Conservation (phyloP, 2,329 filamentous ascomycete genomes). For the Fusarium nelsonii region DNA sequence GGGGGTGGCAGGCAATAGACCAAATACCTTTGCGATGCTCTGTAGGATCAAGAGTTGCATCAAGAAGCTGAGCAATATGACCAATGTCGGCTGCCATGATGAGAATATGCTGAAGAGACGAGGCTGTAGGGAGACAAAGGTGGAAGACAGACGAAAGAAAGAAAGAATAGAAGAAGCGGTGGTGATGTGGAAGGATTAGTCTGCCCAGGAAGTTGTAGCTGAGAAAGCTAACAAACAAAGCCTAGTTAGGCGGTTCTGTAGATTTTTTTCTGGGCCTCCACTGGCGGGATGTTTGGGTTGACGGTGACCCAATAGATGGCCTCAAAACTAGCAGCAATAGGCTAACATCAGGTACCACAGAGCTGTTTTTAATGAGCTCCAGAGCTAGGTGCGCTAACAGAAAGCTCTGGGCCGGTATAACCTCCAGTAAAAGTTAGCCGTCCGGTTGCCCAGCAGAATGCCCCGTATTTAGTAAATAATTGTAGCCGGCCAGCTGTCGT, state of each 20-base stretch:
- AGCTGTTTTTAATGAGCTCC: slow-evolving; percentile 26
- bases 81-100: slow-evolving; percentile 70
- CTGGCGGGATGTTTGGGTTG: slow-evolving; percentile 17
- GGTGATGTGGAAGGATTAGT: slow-evolving; percentile 39
- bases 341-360: slow-evolving; percentile 2
- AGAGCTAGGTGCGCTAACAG: slow-evolving; percentile 17
- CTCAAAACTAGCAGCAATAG: slow-evolving; percentile 4
- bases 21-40: slow-evolving; percentile 87
- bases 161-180: slow-evolving; percentile 38
- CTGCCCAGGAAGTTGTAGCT: slow-evolving; percentile 23
- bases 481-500: neutral
- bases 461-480: slow-evolving; percentile 2
- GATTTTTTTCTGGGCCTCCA: slow-evolving; percentile 31
- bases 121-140: slow-evolving; percentile 21
- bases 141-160: slow-evolving; percentile 32
- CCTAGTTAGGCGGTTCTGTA: slow-evolving; percentile 19
- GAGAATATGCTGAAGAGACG: slow-evolving; percentile 37
- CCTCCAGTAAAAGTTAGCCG: slow-evolving; percentile 16
- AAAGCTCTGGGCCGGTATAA: slow-evolving; percentile 9
- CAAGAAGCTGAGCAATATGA: slow-evolving; percentile 82
- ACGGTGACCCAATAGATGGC: slow-evolving; percentile 16
- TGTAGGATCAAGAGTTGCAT: slow-evolving; percentile 88
- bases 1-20: slow-evolving; percentile 39
- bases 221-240: slow-evolving; percentile 37
- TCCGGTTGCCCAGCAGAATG: slow-evolving; percentile 16